These are phyloP conservation scores for Globisporangium nagaii DNA, from an alignment of 352 stramenopile genomes.

Conservation along the genomic window DNA sequence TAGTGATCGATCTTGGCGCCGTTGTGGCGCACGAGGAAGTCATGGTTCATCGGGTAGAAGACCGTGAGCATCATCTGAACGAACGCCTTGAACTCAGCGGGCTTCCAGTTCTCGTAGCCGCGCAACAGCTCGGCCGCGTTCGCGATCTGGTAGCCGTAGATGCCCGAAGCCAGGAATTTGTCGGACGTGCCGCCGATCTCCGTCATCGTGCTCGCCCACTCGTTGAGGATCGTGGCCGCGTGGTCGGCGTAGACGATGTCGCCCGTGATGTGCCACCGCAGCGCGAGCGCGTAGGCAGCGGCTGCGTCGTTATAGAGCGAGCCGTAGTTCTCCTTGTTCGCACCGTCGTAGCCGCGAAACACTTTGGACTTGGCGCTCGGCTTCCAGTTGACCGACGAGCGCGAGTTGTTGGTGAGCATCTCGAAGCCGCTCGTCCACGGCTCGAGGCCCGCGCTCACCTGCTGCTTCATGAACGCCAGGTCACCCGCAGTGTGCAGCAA, in stretches of 20 bases:
- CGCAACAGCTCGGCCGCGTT: slow-evolving; percentile 18
- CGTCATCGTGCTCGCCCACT: slow-evolving; percentile 10
- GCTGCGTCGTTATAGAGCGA: slow-evolving; percentile 14
- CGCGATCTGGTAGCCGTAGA: slow-evolving; percentile 19
- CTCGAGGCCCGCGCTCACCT: slow-evolving; percentile 10
- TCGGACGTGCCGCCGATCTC: slow-evolving; percentile 11
- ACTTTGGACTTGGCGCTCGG: slow-evolving; percentile 4
- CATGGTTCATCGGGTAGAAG: slow-evolving; percentile 20
- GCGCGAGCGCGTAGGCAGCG: slow-evolving; percentile 13
- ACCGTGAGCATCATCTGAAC: slow-evolving; percentile 12
- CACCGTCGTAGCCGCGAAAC: slow-evolving; percentile 8
- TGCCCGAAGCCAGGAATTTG: slow-evolving; percentile 13
- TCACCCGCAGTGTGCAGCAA: slow-evolving; percentile 14
- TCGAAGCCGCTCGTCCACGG: slow-evolving; percentile 16
- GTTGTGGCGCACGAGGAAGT: slow-evolving; percentile 18
- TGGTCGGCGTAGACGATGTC: slow-evolving; percentile 10
- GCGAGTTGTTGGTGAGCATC: slow-evolving; percentile 13
- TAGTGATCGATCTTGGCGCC: slow-evolving; percentile 19
- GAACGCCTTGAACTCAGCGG: slow-evolving; percentile 6
- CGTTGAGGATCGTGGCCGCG: slow-evolving; percentile 11
- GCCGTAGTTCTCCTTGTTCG: slow-evolving; percentile 12
- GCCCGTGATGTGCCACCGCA: slow-evolving; percentile 13
- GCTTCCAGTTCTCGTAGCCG: slow-evolving; percentile 6
- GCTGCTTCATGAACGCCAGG: slow-evolving; percentile 10
- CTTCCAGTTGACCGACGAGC: slow-evolving; percentile 8